A percentile compares a stretch with the other conserved stretches of the same genome.
These are phyloP conservation scores for Lentinula edodes DNA, from an alignment of 768 basidiomycete genomes.

Conservation along the genomic window DNA sequence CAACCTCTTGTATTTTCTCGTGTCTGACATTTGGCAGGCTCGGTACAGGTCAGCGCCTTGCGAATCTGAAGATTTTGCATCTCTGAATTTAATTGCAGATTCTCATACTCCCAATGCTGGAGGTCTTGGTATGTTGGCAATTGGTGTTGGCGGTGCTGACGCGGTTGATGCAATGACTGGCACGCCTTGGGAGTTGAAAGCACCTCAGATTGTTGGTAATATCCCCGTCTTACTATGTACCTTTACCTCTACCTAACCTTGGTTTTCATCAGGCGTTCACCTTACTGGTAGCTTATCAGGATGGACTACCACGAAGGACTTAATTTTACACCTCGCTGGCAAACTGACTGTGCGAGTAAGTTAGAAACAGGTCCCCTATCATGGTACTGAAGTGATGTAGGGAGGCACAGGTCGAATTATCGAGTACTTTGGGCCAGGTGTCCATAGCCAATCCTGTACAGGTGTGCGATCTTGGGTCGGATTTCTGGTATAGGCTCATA, in stretches of 20 bases:
- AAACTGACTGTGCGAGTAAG: slow-evolving; percentile 87
- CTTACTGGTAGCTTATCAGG: slow-evolving; percentile 82
- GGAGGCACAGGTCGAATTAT: slow-evolving; percentile 95
- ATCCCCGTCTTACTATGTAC: background rate
- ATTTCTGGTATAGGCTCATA: background rate
- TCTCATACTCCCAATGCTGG: slow-evolving; percentile 99
- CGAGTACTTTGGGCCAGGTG: slow-evolving; percentile 96
- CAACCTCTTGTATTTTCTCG: slow-evolving; percentile 8
- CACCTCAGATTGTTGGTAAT: slow-evolving; percentile 77
- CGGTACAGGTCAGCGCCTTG: slow-evolving; percentile 57
- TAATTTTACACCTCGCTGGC: slow-evolving; percentile 92
- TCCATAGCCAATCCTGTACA: slow-evolving; percentile 86
- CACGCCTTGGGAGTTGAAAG: slow-evolving; percentile 97
- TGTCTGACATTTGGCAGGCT: slow-evolving; percentile 41
- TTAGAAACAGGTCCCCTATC: slow-evolving; percentile 8
- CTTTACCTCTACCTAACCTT: background rate
- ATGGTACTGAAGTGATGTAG: slow-evolving; percentile 29
- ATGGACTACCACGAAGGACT: slow-evolving; percentile 95
- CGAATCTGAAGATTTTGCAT: background rate
- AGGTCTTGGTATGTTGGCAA: slow-evolving; percentile 92
- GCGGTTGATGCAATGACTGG: slow-evolving; percentile 98
- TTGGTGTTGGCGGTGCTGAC: slow-evolving; percentile 98
- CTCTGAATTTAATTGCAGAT: slow-evolving; percentile 38
- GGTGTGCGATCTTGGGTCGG: slow-evolving; percentile 37
- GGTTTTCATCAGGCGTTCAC: slow-evolving; percentile 60